Conservation (phyloP, 345 rosid genomes). For the Carallia brachiata region DNA sequence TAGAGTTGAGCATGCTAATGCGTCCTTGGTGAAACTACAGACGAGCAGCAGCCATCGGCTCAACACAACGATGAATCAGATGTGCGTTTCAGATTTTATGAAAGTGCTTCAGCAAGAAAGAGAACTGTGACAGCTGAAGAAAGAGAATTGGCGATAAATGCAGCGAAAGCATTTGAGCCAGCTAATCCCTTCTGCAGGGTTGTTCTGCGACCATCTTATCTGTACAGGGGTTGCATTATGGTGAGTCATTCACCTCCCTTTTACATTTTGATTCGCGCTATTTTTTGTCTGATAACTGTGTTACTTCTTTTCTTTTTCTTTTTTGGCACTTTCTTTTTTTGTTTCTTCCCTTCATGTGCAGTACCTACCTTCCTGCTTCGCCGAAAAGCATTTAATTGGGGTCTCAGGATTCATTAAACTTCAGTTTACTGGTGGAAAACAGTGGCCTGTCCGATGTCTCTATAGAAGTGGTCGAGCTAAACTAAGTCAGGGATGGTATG, state of each 20-base stretch:
- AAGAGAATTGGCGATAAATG: conserved; percentile 66
- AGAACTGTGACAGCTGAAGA: conserved; percentile 82
- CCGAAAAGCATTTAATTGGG: conserved; percentile 76
- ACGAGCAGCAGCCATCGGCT: conserved; percentile 39
- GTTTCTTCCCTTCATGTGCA: conserved; percentile 25
- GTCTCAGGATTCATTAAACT: conserved; percentile 80
- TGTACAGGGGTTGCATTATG: conserved; percentile 81
- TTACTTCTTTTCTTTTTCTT: neutral
- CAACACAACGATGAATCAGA: conserved; percentile 46
- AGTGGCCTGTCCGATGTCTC: conserved; percentile 90
- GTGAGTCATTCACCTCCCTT: conserved; percentile 37
- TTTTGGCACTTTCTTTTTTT: neutral
- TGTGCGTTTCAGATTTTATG: conserved; percentile 56
- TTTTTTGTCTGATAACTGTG: neutral
- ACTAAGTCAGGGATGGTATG: conserved; percentile 87
- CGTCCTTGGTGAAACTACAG: conserved; percentile 27
- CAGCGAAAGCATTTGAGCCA: conserved; percentile 81
- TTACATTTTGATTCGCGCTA: neutral
- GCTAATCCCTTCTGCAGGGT: conserved; percentile 82
- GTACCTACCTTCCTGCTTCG: conserved; percentile 87
- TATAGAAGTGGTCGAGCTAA: conserved; percentile 85
- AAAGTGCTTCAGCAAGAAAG: conserved; percentile 76
- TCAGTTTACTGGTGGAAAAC: conserved; percentile 66
- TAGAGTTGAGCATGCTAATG: conserved; percentile 3
- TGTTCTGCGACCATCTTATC: conserved; percentile 75